These are phyloP conservation scores for Beauveria rudraprayagi DNA, from an alignment of 2,329 filamentous ascomycete genomes.

Conservation along the genomic window DNA sequence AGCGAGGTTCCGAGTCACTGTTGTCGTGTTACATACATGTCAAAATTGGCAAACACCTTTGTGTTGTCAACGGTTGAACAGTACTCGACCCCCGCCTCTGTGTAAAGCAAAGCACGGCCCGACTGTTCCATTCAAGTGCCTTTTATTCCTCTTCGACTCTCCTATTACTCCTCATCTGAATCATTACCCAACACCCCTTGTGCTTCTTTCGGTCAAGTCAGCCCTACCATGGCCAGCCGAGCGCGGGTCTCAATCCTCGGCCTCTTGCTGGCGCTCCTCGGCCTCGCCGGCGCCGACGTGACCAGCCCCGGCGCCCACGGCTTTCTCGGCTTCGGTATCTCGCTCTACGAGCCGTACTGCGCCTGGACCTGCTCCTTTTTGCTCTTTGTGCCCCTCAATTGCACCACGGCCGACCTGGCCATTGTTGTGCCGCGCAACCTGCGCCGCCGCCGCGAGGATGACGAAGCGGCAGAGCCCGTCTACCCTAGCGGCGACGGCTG, in stretches of 20 bases:
- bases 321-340: slow-evolving; percentile 17
- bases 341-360: slow-evolving; percentile 21
- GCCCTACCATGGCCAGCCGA: neutral
- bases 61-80: neutral
- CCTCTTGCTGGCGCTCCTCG: slow-evolving; percentile 4
- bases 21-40: neutral
- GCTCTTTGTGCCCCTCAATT: slow-evolving; percentile 18
- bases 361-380: slow-evolving; percentile 21
- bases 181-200: too few species aligned
- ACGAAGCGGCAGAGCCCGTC: neutral
- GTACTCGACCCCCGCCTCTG: neutral
- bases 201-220: neutral
- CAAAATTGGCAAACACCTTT: neutral
- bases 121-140: neutral
- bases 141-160: neutral
- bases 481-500: slow-evolving; percentile 13
- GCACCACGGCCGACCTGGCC: slow-evolving; percentile 14
- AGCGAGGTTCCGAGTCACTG: neutral
- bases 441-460: neutral
- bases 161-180: neutral
- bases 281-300: neutral
- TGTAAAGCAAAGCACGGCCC: neutral
- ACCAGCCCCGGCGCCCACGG: neutral
- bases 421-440: neutral
- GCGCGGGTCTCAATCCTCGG: neutral